phyloP scores from a whole-genome alignment of 2,329 filamentous ascomycete species.

The Ophiostoma sp. region DNA sequence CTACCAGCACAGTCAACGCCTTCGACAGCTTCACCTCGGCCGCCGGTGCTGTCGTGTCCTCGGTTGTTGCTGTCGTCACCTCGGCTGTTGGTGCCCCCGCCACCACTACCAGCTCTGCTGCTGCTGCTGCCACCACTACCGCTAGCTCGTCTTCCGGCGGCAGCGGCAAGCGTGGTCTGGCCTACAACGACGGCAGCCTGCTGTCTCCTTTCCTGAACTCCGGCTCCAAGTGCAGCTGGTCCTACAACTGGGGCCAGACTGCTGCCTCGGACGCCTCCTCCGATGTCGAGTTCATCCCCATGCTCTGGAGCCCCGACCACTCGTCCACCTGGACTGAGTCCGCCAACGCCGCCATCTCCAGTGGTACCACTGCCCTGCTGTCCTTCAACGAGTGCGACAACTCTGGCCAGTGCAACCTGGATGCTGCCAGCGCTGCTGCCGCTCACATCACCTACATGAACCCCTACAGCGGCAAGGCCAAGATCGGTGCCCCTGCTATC shows the following conservation, averaged over 20 bases:
- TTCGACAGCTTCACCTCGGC: constrained; percentile 13
- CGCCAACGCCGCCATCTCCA: constrained; percentile 47
- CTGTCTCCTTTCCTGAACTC: constrained; percentile 45
- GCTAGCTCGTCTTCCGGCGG: constrained; percentile 13
- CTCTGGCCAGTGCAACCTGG: constrained; percentile 53
- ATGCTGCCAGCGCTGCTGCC: constrained; percentile 46
- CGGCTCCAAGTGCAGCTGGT: constrained; percentile 49
- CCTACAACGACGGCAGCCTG: constrained; percentile 57
- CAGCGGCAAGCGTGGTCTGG: constrained; percentile 57
- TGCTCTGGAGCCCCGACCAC: constrained; percentile 55
- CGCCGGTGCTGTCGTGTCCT: background rate
- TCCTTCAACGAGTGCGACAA: constrained; percentile 70
- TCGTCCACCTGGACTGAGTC: constrained; percentile 46
- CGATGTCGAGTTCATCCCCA: constrained; percentile 57
- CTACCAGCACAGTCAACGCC: background rate
- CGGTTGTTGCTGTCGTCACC: constrained; percentile 13
- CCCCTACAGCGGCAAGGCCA: constrained; percentile 47
- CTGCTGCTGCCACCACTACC: constrained; percentile 22
- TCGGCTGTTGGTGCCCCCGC: constrained; percentile 23
- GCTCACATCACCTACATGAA: constrained; percentile 52
- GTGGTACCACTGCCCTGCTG: constrained; percentile 53
- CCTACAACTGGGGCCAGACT: constrained; percentile 61
- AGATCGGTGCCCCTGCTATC: constrained; percentile 55
- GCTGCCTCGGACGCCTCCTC: constrained; percentile 38
- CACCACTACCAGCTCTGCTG: constrained; percentile 24